Conservation (phyloP, 164 flowering plant genomes). For the Nelumbo lutea region DNA sequence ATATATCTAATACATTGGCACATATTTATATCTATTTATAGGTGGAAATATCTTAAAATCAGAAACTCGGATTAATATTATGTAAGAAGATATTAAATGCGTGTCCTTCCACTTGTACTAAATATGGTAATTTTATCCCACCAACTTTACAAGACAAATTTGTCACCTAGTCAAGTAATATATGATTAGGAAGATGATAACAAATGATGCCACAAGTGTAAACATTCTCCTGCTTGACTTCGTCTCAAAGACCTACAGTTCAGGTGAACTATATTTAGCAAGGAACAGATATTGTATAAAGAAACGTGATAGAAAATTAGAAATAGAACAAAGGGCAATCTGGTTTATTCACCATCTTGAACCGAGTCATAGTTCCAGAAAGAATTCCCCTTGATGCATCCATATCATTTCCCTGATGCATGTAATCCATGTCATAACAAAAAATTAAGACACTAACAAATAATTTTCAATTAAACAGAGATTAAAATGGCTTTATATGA, state of each 20-base stretch:
- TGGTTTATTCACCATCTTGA: slow-evolving; percentile 52
- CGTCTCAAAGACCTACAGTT: slow-evolving; percentile 65
- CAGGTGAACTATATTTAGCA: neutral
- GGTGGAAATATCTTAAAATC: neutral
- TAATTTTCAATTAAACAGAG: too few relatives aligned
- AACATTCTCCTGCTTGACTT: slow-evolving; percentile 64
- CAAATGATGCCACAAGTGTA: slow-evolving; percentile 44
- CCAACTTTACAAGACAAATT: neutral
- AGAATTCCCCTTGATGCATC: slow-evolving; percentile 81
- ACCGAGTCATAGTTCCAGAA: slow-evolving; percentile 82
- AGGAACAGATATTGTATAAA: neutral
- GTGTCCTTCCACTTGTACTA: neutral
- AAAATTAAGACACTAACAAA: neutral
- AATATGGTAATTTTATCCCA: neutral
- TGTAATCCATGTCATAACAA: slow-evolving; percentile 5
- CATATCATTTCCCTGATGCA: slow-evolving; percentile 74
- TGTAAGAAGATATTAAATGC: neutral
- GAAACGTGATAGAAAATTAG: neutral
- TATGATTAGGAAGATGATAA: slow-evolving; percentile 42
- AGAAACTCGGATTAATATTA: neutral
- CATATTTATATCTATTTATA: neutral
- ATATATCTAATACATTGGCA: neutral
- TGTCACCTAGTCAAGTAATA: slow-evolving; percentile 55
- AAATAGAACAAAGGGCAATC: neutral
- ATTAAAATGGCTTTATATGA: too few relatives aligned